A percentile compares a stretch with the other conserved stretches of the same genome.
Conservation (phyloP, 495 filamentous ascomycete genomes). For the Neurospora intermedia region DNA sequence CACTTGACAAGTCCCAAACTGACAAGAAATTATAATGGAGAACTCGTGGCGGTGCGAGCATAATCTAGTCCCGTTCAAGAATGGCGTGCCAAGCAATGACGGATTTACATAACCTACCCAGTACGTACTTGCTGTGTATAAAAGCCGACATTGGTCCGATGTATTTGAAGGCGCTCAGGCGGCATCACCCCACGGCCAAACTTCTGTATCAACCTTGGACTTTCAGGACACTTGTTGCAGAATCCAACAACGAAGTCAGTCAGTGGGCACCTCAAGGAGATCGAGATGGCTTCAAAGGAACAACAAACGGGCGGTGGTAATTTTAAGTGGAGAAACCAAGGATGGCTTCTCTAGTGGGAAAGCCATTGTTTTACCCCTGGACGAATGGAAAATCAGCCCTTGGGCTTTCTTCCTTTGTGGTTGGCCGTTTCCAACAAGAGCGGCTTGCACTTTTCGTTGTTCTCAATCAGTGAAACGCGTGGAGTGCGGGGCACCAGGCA, state of each 20-base stretch:
- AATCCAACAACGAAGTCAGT: neutral
- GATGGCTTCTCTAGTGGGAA: neutral
- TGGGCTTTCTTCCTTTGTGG: neutral
- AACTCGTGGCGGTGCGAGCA: neutral
- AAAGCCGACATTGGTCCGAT: neutral
- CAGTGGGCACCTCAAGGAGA: neutral
- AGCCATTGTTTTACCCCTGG: neutral
- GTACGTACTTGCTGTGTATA: too few relatives aligned
- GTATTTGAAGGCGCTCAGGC: neutral
- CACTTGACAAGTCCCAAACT: neutral
- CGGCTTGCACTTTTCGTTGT: neutral
- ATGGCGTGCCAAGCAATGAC: neutral
- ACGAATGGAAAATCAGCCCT: neutral
- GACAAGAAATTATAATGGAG: neutral
- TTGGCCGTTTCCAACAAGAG: neutral
- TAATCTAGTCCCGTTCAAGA: neutral
- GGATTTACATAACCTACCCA: neutral
- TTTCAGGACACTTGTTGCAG: neutral
- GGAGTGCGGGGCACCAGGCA: neutral
- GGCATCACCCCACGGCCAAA: neutral
- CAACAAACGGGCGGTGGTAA: neutral
- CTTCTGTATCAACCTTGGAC: neutral
- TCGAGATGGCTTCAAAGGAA: neutral
- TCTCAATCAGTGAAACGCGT: neutral
- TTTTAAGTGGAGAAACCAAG: neutral